A percentile compares a stretch with the other conserved stretches of the same genome.
Conservation (phyloP, 2,329 filamentous ascomycete genomes). For the Lachnellula arida region DNA sequence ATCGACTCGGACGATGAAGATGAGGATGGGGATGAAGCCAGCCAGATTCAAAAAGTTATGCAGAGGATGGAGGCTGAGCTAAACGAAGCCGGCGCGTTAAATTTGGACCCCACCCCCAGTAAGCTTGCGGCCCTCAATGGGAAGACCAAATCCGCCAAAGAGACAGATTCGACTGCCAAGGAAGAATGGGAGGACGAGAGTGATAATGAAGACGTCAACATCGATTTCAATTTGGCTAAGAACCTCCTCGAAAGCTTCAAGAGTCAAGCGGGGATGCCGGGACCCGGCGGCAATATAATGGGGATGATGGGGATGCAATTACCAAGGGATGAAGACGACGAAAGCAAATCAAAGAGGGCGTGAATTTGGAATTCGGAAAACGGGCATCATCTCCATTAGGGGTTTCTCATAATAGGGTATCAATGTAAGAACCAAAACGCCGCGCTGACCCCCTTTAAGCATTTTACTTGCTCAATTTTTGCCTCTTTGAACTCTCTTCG, state of each 20-base stretch:
- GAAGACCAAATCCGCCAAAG: conserved; percentile 14
- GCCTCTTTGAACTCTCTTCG: conserved; percentile 18
- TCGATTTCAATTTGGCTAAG: conserved; percentile 83
- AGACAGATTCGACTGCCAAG: conserved; percentile 10
- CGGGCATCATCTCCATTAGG: conserved; percentile 11
- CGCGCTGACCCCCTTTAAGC: conserved; percentile 6
- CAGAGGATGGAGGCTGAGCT: conserved; percentile 70
- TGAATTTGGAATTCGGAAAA: not conserved
- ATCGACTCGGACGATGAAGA: conserved; percentile 34
- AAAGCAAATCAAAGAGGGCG: not conserved
- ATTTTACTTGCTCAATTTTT: conserved; percentile 14
- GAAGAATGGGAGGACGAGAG: conserved; percentile 41
- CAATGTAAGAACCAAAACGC: conserved; percentile 17
- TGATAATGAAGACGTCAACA: conserved; percentile 60
- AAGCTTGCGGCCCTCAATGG: conserved; percentile 32
- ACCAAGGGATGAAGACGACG: conserved; percentile 66
- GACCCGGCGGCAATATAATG: conserved; percentile 83
- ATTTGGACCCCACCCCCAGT: conserved; percentile 40
- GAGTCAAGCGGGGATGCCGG: conserved; percentile 77
- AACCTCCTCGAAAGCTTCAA: conserved; percentile 93
- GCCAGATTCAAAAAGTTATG: conserved; percentile 61
- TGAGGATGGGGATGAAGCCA: conserved; percentile 42
- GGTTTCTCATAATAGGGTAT: conserved; percentile 16
- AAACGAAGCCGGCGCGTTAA: conserved; percentile 61
- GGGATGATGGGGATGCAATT: conserved; percentile 79